phyloP scores from a whole-genome alignment of 192 early-diverging fungal species.

The Backusella mclennaniae region DNA sequence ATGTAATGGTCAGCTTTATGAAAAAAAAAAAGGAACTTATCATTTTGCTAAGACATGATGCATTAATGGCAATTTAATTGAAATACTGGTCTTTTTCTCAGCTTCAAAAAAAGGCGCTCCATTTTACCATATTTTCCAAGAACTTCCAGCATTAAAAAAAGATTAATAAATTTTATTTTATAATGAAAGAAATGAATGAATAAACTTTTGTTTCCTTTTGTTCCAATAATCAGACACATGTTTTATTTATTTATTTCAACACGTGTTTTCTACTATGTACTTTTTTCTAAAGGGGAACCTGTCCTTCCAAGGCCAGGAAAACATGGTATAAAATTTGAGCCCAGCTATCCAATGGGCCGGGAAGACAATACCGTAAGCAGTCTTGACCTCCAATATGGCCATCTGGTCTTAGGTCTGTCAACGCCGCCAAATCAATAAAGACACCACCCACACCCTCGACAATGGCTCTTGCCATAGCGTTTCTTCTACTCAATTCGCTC shows the following conservation, averaged over 20 bases:
- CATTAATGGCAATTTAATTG: no score
- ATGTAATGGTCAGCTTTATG: no score
- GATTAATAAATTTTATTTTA: neutral
- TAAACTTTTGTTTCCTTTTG: neutral
- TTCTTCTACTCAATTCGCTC: conserved; percentile 44
- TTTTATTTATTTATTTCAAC: neutral
- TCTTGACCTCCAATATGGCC: conserved; percentile 55
- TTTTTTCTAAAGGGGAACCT: neutral
- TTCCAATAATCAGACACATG: neutral
- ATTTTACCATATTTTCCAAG: no score
- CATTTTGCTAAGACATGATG: no score
- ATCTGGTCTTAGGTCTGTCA: conserved; percentile 43
- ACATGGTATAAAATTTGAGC: conserved; percentile 32
- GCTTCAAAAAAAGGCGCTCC: no score
- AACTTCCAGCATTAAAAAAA: neutral
- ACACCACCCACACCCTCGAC: conserved; percentile 50
- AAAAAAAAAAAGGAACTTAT: no score
- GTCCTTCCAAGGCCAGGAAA: conserved; percentile 14
- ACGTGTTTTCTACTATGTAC: conserved; percentile 3
- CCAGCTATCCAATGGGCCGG: conserved; percentile 56
- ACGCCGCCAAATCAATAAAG: conserved; percentile 45
- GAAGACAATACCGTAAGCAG: conserved; percentile 54
- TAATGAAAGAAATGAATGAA: neutral
- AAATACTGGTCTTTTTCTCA: no score
- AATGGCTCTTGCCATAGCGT: conserved; percentile 46